Percentiles rank a stretch among this genome's conserved stretches.
Conservation (phyloP, 2,329 filamentous ascomycete species). For the Trichoderma atrobrunneum region DNA sequence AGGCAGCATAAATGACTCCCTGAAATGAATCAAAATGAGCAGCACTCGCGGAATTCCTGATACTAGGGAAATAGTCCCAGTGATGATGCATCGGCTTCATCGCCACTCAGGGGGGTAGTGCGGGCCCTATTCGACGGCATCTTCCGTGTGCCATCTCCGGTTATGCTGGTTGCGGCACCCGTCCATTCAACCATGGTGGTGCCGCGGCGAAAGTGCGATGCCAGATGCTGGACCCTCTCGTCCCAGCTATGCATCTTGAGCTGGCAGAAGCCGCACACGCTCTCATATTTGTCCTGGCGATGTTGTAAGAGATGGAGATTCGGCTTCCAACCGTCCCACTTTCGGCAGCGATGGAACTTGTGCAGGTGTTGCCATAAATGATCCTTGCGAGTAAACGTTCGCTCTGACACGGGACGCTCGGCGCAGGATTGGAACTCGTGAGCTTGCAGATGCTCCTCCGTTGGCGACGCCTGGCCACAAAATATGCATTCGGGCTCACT, state of each 20-base stretch:
- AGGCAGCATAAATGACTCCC: not conserved
- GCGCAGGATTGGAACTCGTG: conserved; percentile 49
- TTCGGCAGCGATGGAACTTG: conserved; percentile 46
- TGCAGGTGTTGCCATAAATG: conserved; percentile 42
- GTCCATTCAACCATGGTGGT: conserved; percentile 44
- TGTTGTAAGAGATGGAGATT: conserved; percentile 35
- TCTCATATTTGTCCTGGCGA: conserved; percentile 25
- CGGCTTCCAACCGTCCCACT: conserved; percentile 48
- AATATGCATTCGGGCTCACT: conserved; percentile 41
- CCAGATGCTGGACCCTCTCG: conserved; percentile 38
- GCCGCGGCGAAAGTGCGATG: conserved; percentile 42
- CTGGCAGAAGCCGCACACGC: conserved; percentile 41
- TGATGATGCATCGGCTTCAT: not conserved
- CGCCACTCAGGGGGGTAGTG: not conserved
- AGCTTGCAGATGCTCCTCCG: conserved; percentile 36
- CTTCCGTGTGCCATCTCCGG: conserved; percentile 21
- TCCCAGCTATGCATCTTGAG: conserved; percentile 37
- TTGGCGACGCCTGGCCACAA: conserved; percentile 36
- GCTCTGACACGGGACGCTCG: conserved; percentile 43
- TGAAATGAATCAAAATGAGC: not conserved
- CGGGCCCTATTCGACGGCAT: not conserved
- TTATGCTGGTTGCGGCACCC: conserved; percentile 41
- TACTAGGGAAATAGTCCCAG: not conserved
- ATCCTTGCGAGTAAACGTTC: conserved; percentile 42
- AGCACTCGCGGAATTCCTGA: not conserved